Evolutionary conservation across 768 basidiomycete genomes (phyloP).

Genomic region (Chiua virens): DNA sequence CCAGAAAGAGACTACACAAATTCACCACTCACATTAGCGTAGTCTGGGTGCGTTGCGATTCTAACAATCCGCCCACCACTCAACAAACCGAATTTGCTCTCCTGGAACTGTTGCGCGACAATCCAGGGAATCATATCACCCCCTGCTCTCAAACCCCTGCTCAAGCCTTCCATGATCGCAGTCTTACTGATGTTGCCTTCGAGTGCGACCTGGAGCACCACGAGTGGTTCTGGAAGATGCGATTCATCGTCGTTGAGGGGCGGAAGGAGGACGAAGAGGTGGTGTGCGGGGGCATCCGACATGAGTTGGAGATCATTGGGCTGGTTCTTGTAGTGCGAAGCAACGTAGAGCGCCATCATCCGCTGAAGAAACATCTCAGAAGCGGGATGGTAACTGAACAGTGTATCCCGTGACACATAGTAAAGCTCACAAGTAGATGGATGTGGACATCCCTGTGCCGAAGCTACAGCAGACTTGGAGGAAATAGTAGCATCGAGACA

Average conservation of each 20-base stretch:
- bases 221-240: constrained; percentile 92
- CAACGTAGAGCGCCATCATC: constrained; percentile 98
- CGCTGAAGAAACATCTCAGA: constrained; percentile 97
- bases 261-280: constrained; percentile 92
- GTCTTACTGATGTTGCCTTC: constrained; percentile 91
- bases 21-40: constrained; percentile 66
- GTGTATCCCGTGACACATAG: constrained; percentile 92
- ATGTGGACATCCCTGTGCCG: constrained; percentile 84
- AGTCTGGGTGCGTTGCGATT: constrained; percentile 95
- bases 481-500: constrained; percentile 85
- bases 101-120: constrained; percentile 92
- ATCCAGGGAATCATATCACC: constrained; percentile 99
- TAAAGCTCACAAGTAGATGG: constrained; percentile 93
- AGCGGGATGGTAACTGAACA: constrained; percentile 96
- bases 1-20: neutral
- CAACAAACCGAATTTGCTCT: constrained; percentile 87
- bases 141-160: constrained; percentile 79
- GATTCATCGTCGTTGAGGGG: constrained; percentile 89
- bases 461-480: constrained; percentile 37
- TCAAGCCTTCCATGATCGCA: constrained; percentile 81
- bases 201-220: constrained; percentile 92
- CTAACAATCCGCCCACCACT: constrained; percentile 91
- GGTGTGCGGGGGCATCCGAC: constrained; percentile 95
- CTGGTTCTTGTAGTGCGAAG: constrained; percentile 98
- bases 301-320: constrained; percentile 98